These are phyloP conservation scores for Amaranthus cruentus DNA, from an alignment of 148 eudicot species.

Conservation along the genomic window DNA sequence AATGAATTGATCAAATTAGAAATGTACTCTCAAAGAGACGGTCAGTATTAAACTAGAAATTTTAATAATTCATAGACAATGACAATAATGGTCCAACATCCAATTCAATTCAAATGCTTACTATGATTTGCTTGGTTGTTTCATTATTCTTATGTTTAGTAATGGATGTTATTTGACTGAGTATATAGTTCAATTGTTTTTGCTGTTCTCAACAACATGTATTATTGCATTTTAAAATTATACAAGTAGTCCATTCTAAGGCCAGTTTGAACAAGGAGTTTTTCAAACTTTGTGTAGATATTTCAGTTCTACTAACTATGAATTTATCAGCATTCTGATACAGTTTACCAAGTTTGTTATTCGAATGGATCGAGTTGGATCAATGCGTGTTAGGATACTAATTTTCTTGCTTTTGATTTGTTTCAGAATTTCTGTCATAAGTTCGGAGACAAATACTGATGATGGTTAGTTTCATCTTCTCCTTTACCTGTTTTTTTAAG, in stretches of 20 bases:
- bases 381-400: constrained; percentile 33
- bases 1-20: too few relatives aligned
- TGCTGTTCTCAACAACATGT: too few relatives aligned
- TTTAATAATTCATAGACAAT: constrained; percentile 10
- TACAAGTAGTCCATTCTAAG: too few relatives aligned
- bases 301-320: too few relatives aligned
- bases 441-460: constrained; percentile 30
- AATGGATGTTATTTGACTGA: not conserved
- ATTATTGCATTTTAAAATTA: too few relatives aligned
- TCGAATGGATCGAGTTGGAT: constrained; percentile 6
- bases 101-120: not conserved
- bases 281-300: too few relatives aligned
- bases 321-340: too few relatives aligned
- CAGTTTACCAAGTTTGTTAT: not conserved
- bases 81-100: not conserved
- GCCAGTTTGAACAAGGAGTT: too few relatives aligned
- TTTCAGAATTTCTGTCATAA: constrained; percentile 25
- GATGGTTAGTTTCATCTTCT: constrained; percentile 49
- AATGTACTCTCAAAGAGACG: too few relatives aligned
- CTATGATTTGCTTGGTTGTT: not conserved
- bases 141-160: not conserved
- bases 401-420: constrained; percentile 27
- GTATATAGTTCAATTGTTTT: not conserved
- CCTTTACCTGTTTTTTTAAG: not conserved
- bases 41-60: too few relatives aligned